phyloP scores from a whole-genome alignment of 345 rosid species.

The Pseudoturritis turrita region DNA sequence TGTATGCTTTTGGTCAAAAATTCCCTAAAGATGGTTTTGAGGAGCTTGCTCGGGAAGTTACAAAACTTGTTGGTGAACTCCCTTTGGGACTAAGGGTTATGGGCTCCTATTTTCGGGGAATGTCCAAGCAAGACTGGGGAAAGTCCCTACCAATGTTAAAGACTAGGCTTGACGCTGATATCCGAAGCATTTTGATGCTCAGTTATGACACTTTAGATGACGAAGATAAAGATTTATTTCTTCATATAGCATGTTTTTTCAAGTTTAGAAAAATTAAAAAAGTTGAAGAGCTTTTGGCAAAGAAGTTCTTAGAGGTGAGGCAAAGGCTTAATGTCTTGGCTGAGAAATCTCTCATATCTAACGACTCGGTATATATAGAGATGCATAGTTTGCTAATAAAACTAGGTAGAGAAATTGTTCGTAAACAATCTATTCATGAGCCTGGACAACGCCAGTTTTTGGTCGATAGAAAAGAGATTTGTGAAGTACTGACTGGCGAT shows the following conservation, averaged over 20 bases:
- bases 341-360: background rate
- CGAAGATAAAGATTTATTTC: background rate
- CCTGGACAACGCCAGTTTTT: slow-evolving; percentile 19
- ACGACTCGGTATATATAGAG: background rate
- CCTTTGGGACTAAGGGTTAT: slow-evolving; percentile 2
- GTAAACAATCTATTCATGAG: background rate
- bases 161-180: background rate
- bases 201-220: background rate
- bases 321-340: background rate
- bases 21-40: background rate
- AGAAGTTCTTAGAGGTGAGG: background rate
- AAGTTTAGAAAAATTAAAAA: background rate
- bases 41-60: background rate
- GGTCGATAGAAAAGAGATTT: background rate
- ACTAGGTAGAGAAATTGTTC: slow-evolving; percentile 23
- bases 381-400: background rate
- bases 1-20: background rate
- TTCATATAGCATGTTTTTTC: background rate
- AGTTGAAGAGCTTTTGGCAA: background rate
- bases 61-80: background rate
- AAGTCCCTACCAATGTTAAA: background rate
- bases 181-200: background rate
- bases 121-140: background rate
- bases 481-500: background rate
- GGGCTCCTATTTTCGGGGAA: background rate